Conservation (phyloP, 1,139 yeast species). For the Magnusiomyces fungicola region DNA sequence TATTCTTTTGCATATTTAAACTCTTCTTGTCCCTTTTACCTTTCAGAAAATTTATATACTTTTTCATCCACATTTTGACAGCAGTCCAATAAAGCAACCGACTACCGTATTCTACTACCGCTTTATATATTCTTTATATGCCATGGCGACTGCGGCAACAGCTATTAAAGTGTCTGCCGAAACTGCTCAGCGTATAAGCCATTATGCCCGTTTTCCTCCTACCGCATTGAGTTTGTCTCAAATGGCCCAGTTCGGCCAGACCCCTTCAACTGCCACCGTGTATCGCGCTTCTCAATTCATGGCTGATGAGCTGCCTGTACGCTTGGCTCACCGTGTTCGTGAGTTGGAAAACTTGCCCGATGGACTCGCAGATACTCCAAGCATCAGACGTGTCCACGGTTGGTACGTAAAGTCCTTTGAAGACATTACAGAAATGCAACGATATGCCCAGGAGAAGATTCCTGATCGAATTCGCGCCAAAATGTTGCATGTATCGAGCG, state of each 20-base stretch:
- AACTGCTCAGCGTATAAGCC: conserved; percentile 31
- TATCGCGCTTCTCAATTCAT: conserved; percentile 81
- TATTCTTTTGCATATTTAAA: too few species aligned
- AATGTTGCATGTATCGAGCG: conserved; percentile 12
- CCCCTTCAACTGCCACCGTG: conserved; percentile 68
- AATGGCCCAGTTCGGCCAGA: conserved; percentile 85
- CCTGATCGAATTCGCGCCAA: conserved; percentile 9
- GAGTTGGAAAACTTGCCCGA: conserved; percentile 77
- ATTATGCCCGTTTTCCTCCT: conserved; percentile 69
- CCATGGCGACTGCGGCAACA: background rate
- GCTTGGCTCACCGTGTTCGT: conserved; percentile 79
- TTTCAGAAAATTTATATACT: too few species aligned
- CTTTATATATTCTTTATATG: background rate
- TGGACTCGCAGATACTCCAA: conserved; percentile 64
- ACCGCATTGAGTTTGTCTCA: conserved; percentile 79
- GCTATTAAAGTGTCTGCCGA: background rate
- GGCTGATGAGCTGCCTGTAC: conserved; percentile 78
- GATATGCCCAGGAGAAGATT: conserved; percentile 8
- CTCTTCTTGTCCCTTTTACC: background rate
- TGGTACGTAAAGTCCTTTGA: conserved; percentile 93
- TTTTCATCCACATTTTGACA: too few species aligned
- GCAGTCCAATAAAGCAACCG: too few species aligned
- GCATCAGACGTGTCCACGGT: conserved; percentile 66
- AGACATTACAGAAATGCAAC: conserved; percentile 51
- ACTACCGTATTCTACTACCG: background rate